These are phyloP conservation scores for Clonostachys chloroleuca DNA, from an alignment of 2,329 filamentous ascomycete species.

Conservation along the genomic window DNA sequence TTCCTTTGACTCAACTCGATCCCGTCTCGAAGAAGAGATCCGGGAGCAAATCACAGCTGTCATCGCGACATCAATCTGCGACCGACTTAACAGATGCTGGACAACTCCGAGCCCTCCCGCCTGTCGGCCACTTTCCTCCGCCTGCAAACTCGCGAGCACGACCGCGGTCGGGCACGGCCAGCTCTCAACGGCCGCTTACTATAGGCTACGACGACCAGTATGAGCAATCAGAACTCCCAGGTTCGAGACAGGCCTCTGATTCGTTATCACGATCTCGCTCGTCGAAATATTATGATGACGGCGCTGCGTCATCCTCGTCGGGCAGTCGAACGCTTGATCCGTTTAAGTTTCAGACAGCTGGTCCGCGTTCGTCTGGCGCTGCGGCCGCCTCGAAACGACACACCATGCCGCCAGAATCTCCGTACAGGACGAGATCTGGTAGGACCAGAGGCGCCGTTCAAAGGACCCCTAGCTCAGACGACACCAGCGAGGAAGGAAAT, in stretches of 20 bases:
- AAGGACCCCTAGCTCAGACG: slow-evolving; percentile 14
- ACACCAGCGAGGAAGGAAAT: slow-evolving; percentile 21
- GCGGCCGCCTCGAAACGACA: slow-evolving; percentile 27
- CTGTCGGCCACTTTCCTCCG: slow-evolving; percentile 47
- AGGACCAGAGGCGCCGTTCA: slow-evolving; percentile 18
- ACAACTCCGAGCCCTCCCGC: slow-evolving; percentile 31
- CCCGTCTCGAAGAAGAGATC: slow-evolving; percentile 28
- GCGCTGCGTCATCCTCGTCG: slow-evolving; percentile 19
- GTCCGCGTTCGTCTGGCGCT: slow-evolving; percentile 26
- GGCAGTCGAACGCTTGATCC: slow-evolving; percentile 31
- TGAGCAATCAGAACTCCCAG: too few species aligned
- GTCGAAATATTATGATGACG: slow-evolving; percentile 22
- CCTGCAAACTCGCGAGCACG: slow-evolving; percentile 34
- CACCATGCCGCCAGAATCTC: background rate
- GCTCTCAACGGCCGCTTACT: slow-evolving; percentile 28
- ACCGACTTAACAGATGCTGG: slow-evolving; percentile 27
- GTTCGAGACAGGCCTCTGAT: slow-evolving; percentile 38
- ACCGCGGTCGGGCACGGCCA: slow-evolving; percentile 33
- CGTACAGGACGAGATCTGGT: slow-evolving; percentile 25
- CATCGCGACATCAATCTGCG: slow-evolving; percentile 30
- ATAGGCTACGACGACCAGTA: slow-evolving; percentile 23
- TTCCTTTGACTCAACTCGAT: slow-evolving; percentile 49
- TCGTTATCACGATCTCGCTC: slow-evolving; percentile 24
- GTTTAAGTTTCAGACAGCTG: slow-evolving; percentile 47
- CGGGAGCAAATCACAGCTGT: slow-evolving; percentile 21